Conservation (phyloP, 140 eudicot species). For the Senecio squalidus region DNA sequence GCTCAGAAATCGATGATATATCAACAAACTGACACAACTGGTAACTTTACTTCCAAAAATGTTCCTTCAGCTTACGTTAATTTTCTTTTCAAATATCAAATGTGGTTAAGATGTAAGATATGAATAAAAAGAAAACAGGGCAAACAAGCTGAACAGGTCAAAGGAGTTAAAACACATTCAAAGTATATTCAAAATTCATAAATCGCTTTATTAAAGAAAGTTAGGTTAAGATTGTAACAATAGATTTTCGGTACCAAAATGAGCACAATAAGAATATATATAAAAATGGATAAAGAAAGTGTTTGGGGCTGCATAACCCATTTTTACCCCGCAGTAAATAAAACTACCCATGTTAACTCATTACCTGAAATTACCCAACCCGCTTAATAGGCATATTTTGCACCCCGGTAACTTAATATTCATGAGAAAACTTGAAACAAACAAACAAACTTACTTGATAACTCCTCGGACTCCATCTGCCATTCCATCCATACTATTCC, state of each 20-base stretch:
- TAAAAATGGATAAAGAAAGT: not conserved
- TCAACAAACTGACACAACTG: too few relatives aligned
- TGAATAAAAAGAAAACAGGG: too few relatives aligned
- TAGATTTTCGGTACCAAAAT: not conserved
- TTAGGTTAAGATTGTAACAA: not conserved
- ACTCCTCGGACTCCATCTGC: conserved; percentile 78
- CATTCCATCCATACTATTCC: conserved; percentile 86
- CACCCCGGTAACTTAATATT: not conserved
- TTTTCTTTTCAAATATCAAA: too few relatives aligned
- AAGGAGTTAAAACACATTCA: not conserved
- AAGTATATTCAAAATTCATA: not conserved
- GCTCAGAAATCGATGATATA: too few relatives aligned
- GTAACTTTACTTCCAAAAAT: too few relatives aligned
- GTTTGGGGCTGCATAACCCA: too few relatives aligned
- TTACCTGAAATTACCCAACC: not conserved
- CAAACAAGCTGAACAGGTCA: too few relatives aligned
- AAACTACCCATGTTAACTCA: not conserved
- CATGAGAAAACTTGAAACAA: not conserved
- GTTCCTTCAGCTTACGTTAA: too few relatives aligned
- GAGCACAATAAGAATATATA: not conserved
- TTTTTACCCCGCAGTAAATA: too few relatives aligned
- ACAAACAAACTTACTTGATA: conserved; percentile 54
- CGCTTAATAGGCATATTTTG: not conserved
- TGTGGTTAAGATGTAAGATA: too few relatives aligned
- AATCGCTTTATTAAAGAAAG: not conserved